Percentiles rank a stretch among this genome's conserved stretches.
Evolutionary conservation across 2,329 filamentous ascomycete genomes (phyloP).

Genomic region (Xylariaceae sp.): DNA sequence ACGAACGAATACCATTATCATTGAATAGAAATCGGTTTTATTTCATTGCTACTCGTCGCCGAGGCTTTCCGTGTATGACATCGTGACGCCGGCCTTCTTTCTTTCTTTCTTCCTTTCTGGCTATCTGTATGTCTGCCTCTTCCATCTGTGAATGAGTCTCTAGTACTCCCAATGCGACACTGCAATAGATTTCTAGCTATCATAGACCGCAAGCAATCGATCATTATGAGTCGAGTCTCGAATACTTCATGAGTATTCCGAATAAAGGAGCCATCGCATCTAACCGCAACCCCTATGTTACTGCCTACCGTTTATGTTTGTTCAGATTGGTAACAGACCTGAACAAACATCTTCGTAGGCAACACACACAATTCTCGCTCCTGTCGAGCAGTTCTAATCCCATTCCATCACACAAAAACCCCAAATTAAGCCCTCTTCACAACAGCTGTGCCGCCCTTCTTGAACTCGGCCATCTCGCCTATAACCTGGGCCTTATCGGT

Average conservation of each 20-base stretch:
- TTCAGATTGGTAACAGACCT: background rate
- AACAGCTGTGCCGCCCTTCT: constrained; percentile 59
- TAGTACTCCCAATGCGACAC: background rate
- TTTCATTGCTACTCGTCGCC: background rate
- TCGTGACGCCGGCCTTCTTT: background rate
- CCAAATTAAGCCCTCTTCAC: constrained; percentile 45
- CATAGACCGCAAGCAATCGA: background rate
- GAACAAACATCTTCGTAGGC: background rate
- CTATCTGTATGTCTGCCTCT: background rate
- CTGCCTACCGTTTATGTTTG: background rate
- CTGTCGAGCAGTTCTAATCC: constrained; percentile 6
- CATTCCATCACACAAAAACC: background rate
- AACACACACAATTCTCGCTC: background rate
- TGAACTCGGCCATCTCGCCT: constrained; percentile 59
- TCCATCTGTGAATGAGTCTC: background rate
- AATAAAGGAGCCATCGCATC: background rate
- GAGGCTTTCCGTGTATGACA: background rate
- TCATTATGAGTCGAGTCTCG: background rate
- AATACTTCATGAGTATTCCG: background rate
- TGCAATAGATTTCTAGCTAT: background rate
- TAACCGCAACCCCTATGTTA: background rate
- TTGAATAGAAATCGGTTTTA: too few species aligned
- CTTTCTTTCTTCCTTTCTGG: background rate
- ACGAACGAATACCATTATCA: too few species aligned
- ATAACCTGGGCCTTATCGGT: constrained; percentile 58